phyloP scores from a whole-genome alignment of 495 filamentous ascomycete species.

The Cercophora scortea region DNA sequence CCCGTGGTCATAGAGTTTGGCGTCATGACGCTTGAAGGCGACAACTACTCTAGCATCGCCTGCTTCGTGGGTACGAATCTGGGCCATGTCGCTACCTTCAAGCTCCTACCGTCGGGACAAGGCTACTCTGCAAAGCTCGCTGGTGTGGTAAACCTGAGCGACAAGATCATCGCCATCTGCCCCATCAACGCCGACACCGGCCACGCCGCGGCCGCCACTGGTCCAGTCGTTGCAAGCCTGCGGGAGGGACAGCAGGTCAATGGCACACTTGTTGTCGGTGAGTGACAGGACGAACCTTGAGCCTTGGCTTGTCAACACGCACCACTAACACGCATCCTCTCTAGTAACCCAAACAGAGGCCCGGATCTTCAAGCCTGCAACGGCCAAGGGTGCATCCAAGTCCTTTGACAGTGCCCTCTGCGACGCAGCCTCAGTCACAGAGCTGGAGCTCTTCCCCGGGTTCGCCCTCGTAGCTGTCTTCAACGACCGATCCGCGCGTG shows the following conservation, averaged over 20 bases:
- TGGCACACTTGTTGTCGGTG: constrained; percentile 55
- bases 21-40: constrained; percentile 85
- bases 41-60: constrained; percentile 88
- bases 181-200: constrained; percentile 76
- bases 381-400: constrained; percentile 79
- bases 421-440: constrained; percentile 65
- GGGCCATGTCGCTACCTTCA: constrained; percentile 81
- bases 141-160: constrained; percentile 58
- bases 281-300: constrained; percentile 7
- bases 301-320: background rate
- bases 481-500: constrained; percentile 66
- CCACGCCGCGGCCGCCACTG: constrained; percentile 65
- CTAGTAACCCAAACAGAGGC: constrained; percentile 65
- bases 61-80: constrained; percentile 85
- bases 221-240: constrained; percentile 59
- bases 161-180: constrained; percentile 63
- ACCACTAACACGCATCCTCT: background rate
- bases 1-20: constrained; percentile 78
- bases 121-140: constrained; percentile 69
- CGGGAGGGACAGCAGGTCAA: constrained; percentile 62
- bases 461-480: constrained; percentile 78
- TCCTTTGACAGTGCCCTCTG: constrained; percentile 77
- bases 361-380: constrained; percentile 78
- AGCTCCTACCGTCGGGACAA: constrained; percentile 64
- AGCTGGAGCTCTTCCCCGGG: constrained; percentile 56